Evolutionary conservation across 2,329 filamentous ascomycete genomes (phyloP), one percentile per base, ranked within the genome.

Genomic region (Aureobasidium sp.): DNA sequence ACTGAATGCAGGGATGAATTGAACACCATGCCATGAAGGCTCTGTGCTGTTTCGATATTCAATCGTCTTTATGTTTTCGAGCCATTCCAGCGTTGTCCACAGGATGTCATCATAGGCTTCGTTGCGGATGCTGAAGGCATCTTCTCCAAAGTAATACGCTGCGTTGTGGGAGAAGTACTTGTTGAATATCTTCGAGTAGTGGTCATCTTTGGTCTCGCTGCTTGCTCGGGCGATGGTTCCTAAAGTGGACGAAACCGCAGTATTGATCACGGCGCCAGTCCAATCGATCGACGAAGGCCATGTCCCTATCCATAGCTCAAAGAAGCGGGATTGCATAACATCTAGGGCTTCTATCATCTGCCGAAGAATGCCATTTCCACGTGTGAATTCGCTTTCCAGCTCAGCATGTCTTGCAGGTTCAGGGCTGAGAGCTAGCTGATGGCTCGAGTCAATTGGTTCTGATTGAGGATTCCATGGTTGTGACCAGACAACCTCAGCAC

Each of bases 31-130:
- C 88, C 91, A 97, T 3, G 49, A 37, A 31, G 15, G 39, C 34
- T 27, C 37, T 1, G 78, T 75, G 2, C 83, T 84, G n/a, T 62
- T 48, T 70, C 95, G 90, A n/a, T 82, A 76, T 36, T 85, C 77
- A 57, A 93, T 84, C 70, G 96, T 91, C 67, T 88, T 86, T 65
- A 91, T 83, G 53, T 84, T 84, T 71, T 96, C 90, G 58, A 97
- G 78, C 92, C 93, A 97, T 65, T 88, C 90, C 41, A 97, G 80
- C 2, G 95, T 91, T 1, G 97, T 91, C 93, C 93, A 97, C 2
- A 96, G 82, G 77, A 96, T 96, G 72, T 97, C 93, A 71, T 97
- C 93, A 72, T 87, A 96, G 0, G 93, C 93, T 78, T 94, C 80
- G 62, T 85, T 84, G 48, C 90, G 82, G 55, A 97, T 82, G 31